Conservation (phyloP, 2,329 filamentous ascomycete genomes). For the Pseudodiploospora longispora region DNA sequence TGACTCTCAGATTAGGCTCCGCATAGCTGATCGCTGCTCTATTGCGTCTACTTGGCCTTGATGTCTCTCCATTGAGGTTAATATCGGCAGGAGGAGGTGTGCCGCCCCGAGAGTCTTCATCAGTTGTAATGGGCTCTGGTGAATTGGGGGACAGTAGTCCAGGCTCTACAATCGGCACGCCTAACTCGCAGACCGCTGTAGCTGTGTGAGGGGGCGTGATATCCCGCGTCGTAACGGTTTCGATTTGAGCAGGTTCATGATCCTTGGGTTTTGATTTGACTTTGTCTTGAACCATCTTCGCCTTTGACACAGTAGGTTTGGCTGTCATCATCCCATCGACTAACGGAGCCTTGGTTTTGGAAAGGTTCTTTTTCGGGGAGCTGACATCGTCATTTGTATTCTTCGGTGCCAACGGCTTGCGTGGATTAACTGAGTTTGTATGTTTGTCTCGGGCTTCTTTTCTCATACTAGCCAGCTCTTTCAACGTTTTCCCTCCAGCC, state of each 20-base stretch:
- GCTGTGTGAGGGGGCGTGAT: constrained; percentile 11
- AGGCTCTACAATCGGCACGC: constrained; percentile 27
- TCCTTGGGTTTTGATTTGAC: constrained; percentile 21
- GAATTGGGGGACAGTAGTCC: constrained; percentile 39
- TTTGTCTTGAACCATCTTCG: constrained; percentile 19
- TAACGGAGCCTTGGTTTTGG: constrained; percentile 26
- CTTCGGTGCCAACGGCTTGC: constrained; percentile 47
- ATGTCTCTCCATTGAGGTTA: constrained; percentile 45
- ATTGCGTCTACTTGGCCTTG: constrained; percentile 58
- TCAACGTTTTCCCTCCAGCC: constrained; percentile 34
- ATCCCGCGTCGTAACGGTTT: constrained; percentile 12
- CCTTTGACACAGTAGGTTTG: constrained; percentile 28
- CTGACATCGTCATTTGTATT: constrained; percentile 51
- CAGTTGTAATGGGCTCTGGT: constrained; percentile 33
- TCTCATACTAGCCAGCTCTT: constrained; percentile 34
- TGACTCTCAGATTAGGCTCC: constrained; percentile 71
- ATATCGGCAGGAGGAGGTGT: constrained; percentile 55
- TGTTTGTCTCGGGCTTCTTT: constrained; percentile 31
- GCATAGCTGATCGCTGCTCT: constrained; percentile 69
- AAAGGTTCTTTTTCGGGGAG: constrained; percentile 45
- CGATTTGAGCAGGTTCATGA: constrained; percentile 13
- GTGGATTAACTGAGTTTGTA: constrained; percentile 20
- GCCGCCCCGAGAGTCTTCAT: constrained; percentile 33
- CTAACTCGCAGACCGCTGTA: constrained; percentile 13
- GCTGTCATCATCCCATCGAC: constrained; percentile 29